These are phyloP conservation scores for Stylonectria norvegica DNA, from an alignment of 2,329 filamentous ascomycete genomes.

Conservation along the genomic window DNA sequence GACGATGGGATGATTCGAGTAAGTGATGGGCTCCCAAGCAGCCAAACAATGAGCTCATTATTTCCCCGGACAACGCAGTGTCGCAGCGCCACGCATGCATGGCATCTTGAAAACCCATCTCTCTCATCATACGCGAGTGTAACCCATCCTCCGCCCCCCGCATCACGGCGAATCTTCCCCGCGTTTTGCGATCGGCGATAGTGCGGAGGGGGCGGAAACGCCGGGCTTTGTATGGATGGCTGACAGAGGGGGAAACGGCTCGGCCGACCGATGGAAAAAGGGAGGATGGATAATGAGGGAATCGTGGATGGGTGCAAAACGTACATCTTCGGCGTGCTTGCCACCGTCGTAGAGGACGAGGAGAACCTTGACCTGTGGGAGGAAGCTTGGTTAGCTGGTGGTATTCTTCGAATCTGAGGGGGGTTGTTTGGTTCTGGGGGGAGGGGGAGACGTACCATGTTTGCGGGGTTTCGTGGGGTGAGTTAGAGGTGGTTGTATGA, in stretches of 20 bases:
- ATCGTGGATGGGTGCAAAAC: slow-evolving; percentile 22
- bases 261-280: slow-evolving; percentile 5
- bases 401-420: slow-evolving; percentile 6
- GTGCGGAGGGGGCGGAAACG: neutral
- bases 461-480: slow-evolving; percentile 23
- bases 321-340: slow-evolving; percentile 81
- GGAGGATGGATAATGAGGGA: neutral
- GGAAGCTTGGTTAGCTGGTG: slow-evolving; percentile 17
- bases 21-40: too few species aligned
- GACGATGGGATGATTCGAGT: too few species aligned
- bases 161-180: too few species aligned
- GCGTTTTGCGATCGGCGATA: slow-evolving; percentile 27
- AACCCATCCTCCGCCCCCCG: too few species aligned
- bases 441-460: slow-evolving; percentile 24
- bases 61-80: too few species aligned
- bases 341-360: slow-evolving; percentile 90
- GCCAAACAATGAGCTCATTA: too few species aligned
- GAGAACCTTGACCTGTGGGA: slow-evolving; percentile 83
- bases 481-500: slow-evolving; percentile 8
- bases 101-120: too few species aligned
- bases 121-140: too few species aligned
- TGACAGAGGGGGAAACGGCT: too few species aligned
- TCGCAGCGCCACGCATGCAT: too few species aligned
- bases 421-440: slow-evolving; percentile 1
- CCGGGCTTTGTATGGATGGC: too few species aligned